Evolutionary conservation across 345 rosid genomes (phyloP), one percentile per base, ranked within the genome.

Genomic region (Mangifera indica): DNA sequence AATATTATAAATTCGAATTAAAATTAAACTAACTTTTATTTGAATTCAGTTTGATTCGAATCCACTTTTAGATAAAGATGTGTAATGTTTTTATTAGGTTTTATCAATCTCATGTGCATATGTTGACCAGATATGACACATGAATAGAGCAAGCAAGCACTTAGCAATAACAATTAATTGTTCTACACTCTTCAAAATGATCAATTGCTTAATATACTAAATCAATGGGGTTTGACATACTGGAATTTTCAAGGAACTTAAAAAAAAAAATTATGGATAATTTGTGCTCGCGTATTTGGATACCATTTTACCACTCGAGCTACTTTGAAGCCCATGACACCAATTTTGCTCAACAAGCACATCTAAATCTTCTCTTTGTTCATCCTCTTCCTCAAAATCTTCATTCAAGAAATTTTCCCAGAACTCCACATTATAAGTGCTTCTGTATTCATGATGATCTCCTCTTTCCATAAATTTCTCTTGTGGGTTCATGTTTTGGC

Each of bases 371-470:
- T 82, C 88, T 26, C 79, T 84, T 37, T 72, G 78, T 58, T 79
- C 89, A 21, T 5, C 81, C 51, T 67, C 37, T 72, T 83, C 83
- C 37, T 74, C 79, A 63, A 58, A 22, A 60, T 72, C 77, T 54
- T 81, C 91, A 74, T 73, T 81, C 72, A 86, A 56, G 59, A 91
- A 78, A 76, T 84, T 83, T 74, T 87, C 88, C 97, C 93, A 91
- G 65, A 86, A 89, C 29, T 75, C 81, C 32, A 78, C 76, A 60
- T 66, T 81, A 9, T 59, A 63, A 49, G 46, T 63, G 21, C 67
- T 66, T 71, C 75, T 79, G 69, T 48, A 66, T 62, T 44, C 46
- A 37, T 70, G 75, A 29, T 29, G 32, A 63, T 77, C 74, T 72
- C 68, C 81, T 66, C 55, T 52, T 70, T 45, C 70, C 18, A 22